Conservation (phyloP, 768 basidiomycete genomes). For the Pisolithus microcarpus region DNA sequence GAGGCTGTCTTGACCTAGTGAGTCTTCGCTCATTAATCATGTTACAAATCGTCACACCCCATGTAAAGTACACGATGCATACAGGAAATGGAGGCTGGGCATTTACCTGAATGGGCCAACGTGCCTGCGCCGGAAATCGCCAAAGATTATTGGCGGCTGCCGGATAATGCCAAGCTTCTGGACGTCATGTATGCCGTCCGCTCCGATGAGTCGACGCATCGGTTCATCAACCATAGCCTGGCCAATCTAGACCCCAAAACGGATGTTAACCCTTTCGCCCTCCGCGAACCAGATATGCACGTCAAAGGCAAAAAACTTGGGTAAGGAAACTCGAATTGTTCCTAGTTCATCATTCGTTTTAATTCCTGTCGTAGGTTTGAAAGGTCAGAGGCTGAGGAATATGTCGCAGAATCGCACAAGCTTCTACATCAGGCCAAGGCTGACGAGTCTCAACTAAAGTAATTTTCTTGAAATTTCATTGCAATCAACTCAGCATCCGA, state of each 20-base stretch:
- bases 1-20: slow-evolving; percentile 92
- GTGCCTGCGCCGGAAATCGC: slow-evolving; percentile 80
- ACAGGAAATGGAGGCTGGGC: slow-evolving; percentile 72
- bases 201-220: slow-evolving; percentile 88
- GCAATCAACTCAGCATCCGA: background rate
- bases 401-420: slow-evolving; percentile 54
- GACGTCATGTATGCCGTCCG: slow-evolving; percentile 90
- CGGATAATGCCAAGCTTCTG: slow-evolving; percentile 63
- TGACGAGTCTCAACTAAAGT: slow-evolving; percentile 18
- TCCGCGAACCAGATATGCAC: slow-evolving; percentile 83
- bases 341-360: slow-evolving; percentile 4
- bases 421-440: slow-evolving; percentile 36
- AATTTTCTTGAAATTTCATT: background rate
- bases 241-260: slow-evolving; percentile 71
- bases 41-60: slow-evolving; percentile 6
- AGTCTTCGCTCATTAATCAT: slow-evolving; percentile 24
- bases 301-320: slow-evolving; percentile 70
- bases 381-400: slow-evolving; percentile 57
- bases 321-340: slow-evolving; percentile 35
- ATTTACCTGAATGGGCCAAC: slow-evolving; percentile 74
- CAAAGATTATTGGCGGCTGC: slow-evolving; percentile 90
- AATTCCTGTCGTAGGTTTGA: slow-evolving; percentile 45
- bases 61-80: slow-evolving; percentile 67
- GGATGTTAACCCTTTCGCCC: slow-evolving; percentile 86
- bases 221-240: slow-evolving; percentile 93